Evolutionary conservation across 352 stramenopile species (phyloP).

Genomic region (Phytophthora brassicae): DNA sequence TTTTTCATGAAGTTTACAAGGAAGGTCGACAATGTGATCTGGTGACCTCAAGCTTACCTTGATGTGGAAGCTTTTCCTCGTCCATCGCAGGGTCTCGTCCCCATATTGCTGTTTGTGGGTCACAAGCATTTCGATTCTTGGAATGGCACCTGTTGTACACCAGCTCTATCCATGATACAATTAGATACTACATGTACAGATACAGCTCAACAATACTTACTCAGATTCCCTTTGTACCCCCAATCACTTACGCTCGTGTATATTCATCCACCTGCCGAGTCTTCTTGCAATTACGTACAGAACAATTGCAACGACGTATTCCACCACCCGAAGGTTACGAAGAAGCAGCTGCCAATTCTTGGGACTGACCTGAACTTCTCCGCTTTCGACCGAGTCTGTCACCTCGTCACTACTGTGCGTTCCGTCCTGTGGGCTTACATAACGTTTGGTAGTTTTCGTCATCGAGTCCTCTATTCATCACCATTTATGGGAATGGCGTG

Average conservation of each 20-base stretch:
- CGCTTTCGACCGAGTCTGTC: background rate
- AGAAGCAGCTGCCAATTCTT: slow-evolving; percentile 25
- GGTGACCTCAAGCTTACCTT: slow-evolving; percentile 27
- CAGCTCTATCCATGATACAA: too few relatives aligned
- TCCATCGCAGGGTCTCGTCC: slow-evolving; percentile 52
- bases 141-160: slow-evolving; percentile 40
- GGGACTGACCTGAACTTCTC: background rate
- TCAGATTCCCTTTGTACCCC: too few relatives aligned
- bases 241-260: slow-evolving; percentile 25
- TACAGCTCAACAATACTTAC: too few relatives aligned
- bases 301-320: slow-evolving; percentile 30
- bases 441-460: slow-evolving; percentile 15
- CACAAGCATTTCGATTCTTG: slow-evolving; percentile 46
- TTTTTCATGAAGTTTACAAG: slow-evolving; percentile 77
- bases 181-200: too few relatives aligned
- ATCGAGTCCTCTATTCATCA: slow-evolving; percentile 9
- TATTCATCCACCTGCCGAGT: slow-evolving; percentile 22
- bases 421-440: slow-evolving; percentile 8
- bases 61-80: slow-evolving; percentile 43
- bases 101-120: slow-evolving; percentile 45
- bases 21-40: slow-evolving; percentile 45
- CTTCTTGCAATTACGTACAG: slow-evolving; percentile 32
- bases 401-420: slow-evolving; percentile 7
- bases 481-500: too few relatives aligned
- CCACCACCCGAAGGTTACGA: slow-evolving; percentile 26